These are phyloP conservation scores for Allantophomopsis lycopodina DNA, from an alignment of 2,329 filamentous ascomycete species.

Conservation along the genomic window DNA sequence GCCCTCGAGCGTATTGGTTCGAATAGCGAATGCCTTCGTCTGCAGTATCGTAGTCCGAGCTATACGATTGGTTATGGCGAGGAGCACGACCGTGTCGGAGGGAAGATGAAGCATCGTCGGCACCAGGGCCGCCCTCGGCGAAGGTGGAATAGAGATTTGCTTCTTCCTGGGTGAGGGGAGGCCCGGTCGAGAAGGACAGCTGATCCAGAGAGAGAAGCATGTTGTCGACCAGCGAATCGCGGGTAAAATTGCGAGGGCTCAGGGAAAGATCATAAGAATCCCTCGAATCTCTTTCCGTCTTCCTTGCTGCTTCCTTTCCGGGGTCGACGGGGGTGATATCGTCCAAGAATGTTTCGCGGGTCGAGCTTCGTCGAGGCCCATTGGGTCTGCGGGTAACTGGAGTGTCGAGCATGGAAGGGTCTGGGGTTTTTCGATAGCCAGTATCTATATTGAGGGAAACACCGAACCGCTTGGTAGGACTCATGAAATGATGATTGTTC, in stretches of 20 bases:
- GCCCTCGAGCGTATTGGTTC: conserved; percentile 38
- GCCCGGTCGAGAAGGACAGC: conserved; percentile 41
- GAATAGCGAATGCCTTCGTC: conserved; percentile 40
- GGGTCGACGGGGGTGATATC: conserved; percentile 19
- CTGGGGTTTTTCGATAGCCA: too few relatives aligned
- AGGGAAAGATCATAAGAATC: conserved; percentile 67
- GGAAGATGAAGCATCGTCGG: conserved; percentile 13
- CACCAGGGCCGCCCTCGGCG: neutral
- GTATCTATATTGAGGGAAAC: too few relatives aligned
- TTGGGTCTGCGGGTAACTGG: conserved; percentile 2
- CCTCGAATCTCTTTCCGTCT: conserved; percentile 9
- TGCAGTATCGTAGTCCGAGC: conserved; percentile 42
- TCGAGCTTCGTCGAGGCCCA: conserved; percentile 13
- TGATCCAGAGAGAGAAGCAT: conserved; percentile 91
- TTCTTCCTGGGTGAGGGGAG: conserved; percentile 13
- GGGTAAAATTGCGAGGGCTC: conserved; percentile 59
- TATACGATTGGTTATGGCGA: conserved; percentile 39
- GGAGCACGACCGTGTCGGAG: conserved; percentile 7
- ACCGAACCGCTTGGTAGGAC: too few relatives aligned
- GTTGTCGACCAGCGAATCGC: conserved; percentile 88
- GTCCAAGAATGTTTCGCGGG: conserved; percentile 18
- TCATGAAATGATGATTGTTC: too few relatives aligned
- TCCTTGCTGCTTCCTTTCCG: conserved; percentile 10
- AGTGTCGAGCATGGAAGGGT: too few relatives aligned
- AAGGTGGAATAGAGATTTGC: conserved; percentile 14